phyloP scores from a whole-genome alignment of 1,284 basidiomycete genomes.

The Sanghuangporus weigelae region DNA sequence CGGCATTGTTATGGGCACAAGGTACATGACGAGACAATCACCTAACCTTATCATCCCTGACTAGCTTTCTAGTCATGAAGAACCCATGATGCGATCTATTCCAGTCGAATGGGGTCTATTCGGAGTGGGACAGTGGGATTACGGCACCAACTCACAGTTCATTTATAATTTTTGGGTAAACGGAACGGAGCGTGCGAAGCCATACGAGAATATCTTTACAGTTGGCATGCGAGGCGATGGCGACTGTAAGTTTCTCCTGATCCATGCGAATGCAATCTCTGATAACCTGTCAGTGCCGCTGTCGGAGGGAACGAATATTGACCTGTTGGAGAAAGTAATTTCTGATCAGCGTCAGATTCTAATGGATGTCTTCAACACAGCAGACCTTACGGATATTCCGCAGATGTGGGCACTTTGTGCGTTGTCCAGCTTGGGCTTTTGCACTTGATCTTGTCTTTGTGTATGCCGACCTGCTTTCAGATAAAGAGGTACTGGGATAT shows the following conservation, averaged over 20 bases:
- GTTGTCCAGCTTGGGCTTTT: constrained; percentile 21
- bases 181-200: constrained; percentile 48
- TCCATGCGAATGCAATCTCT: neutral
- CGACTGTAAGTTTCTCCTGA: constrained; percentile 36
- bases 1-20: constrained; percentile 68
- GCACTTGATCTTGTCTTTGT: neutral
- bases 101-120: constrained; percentile 56
- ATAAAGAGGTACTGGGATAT: constrained; percentile 67
- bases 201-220: constrained; percentile 57
- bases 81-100: constrained; percentile 60
- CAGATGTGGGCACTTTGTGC: constrained; percentile 63
- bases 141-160: constrained; percentile 43
- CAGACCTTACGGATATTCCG: constrained; percentile 47
- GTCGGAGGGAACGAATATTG: constrained; percentile 42
- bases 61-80: constrained; percentile 44
- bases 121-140: constrained; percentile 57
- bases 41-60: neutral
- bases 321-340: constrained; percentile 50
- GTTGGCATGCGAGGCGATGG: constrained; percentile 65
- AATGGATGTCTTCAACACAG: constrained; percentile 45
- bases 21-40: constrained; percentile 26
- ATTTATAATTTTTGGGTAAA: constrained; percentile 57
- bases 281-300: constrained; percentile 41
- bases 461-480: constrained; percentile 20
- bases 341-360: constrained; percentile 58